A percentile compares a stretch with the other conserved stretches of the same genome.
Evolutionary conservation across 257 asterid species (phyloP).

Genomic region (Capsicum pubescens): DNA sequence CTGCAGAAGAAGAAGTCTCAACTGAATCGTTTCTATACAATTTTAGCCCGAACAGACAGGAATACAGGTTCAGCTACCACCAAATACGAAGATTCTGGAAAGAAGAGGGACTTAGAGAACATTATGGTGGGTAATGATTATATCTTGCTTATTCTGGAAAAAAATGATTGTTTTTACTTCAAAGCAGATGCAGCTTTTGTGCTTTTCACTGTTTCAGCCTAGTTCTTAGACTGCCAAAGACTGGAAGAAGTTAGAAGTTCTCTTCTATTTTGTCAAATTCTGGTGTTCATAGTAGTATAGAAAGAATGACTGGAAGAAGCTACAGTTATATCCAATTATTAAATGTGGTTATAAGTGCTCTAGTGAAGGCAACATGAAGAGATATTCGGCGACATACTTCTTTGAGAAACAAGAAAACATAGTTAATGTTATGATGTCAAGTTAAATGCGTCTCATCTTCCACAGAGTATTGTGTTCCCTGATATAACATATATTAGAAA

Average conservation of each 20-base stretch:
- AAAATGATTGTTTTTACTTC: conserved; percentile 20
- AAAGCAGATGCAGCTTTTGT: background rate
- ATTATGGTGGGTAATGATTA: conserved; percentile 64
- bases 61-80: conserved; percentile 48
- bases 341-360: background rate
- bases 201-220: conserved; percentile 12
- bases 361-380: background rate
- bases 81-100: conserved; percentile 59
- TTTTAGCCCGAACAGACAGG: conserved; percentile 68
- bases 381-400: background rate
- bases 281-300: conserved; percentile 26
- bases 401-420: background rate
- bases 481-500: background rate
- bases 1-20: conserved; percentile 81
- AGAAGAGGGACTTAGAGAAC: conserved; percentile 79
- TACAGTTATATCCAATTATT: background rate
- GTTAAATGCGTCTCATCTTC: background rate
- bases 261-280: background rate
- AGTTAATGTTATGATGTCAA: background rate
- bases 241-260: conserved; percentile 9
- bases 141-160: background rate
- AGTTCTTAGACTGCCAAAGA: conserved; percentile 15
- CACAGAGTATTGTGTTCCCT: background rate
- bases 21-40: conserved; percentile 71
- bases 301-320: background rate